Evolutionary conservation across 1,139 yeast genomes (phyloP).

Genomic region (Zygosaccharomyces sapae): DNA sequence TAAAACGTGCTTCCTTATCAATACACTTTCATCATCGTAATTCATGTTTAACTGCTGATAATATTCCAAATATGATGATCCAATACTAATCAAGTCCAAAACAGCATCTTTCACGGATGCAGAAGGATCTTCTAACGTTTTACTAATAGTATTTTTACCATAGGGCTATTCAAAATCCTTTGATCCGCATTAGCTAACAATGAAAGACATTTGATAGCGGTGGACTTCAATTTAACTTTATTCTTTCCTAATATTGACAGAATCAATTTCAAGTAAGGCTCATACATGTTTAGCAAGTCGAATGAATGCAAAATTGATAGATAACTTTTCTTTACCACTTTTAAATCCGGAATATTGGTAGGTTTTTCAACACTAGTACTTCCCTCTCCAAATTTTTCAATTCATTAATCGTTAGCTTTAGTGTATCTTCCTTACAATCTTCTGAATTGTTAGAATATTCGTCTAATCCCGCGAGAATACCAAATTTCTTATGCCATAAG

Average conservation of each 20-base stretch:
- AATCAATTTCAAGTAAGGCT: slow-evolving; percentile 49
- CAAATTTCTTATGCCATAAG: slow-evolving; percentile 22
- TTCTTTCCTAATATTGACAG: slow-evolving; percentile 36
- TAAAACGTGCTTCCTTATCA: slow-evolving; percentile 61
- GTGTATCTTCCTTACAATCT: slow-evolving; percentile 9
- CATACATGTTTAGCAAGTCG: slow-evolving; percentile 45
- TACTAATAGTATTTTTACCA: slow-evolving; percentile 51
- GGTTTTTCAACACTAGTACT: neutral
- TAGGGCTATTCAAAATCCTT: slow-evolving; percentile 45
- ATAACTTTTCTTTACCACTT: slow-evolving; percentile 17
- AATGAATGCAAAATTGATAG: slow-evolving; percentile 31
- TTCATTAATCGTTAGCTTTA: slow-evolving; percentile 5
- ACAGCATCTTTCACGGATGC: slow-evolving; percentile 75
- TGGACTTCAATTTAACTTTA: slow-evolving; percentile 58
- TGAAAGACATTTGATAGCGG: slow-evolving; percentile 59
- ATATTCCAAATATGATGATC: slow-evolving; percentile 47
- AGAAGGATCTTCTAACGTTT: slow-evolving; percentile 54
- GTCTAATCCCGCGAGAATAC: slow-evolving; percentile 15
- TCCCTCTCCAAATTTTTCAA: neutral
- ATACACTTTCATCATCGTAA: slow-evolving; percentile 53
- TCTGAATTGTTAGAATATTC: slow-evolving; percentile 18
- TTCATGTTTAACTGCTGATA: slow-evolving; percentile 45
- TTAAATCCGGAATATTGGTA: slow-evolving; percentile 1
- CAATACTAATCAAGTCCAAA: slow-evolving; percentile 54
- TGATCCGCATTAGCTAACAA: slow-evolving; percentile 51